Percentiles rank a stretch among this genome's conserved stretches.
Evolutionary conservation across 2,329 filamentous ascomycete genomes (phyloP).

Genomic region (Penicillium frequentans): DNA sequence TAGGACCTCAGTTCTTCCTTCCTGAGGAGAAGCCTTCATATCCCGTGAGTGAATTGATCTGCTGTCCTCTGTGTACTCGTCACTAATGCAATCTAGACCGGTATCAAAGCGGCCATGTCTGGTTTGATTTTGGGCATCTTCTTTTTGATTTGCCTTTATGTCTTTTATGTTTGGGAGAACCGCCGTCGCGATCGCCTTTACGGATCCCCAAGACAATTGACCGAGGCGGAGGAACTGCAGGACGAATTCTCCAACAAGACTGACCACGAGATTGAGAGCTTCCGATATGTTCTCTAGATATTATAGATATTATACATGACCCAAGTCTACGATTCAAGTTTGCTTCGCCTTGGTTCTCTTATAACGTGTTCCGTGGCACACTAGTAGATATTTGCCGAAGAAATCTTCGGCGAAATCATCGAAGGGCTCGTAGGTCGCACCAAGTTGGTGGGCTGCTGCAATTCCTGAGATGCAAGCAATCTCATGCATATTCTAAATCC

Average conservation of each 20-base stretch:
- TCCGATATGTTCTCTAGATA: conserved; percentile 33
- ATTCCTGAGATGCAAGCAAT: conserved; percentile 70
- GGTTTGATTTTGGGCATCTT: conserved; percentile 30
- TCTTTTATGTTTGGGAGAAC: conserved; percentile 34
- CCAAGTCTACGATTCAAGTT: neutral
- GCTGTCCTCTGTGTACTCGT: neutral
- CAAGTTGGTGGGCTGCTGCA: conserved; percentile 67
- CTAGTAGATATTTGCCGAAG: conserved; percentile 34
- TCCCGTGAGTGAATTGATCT: conserved; percentile 19
- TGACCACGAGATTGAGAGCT: conserved; percentile 35
- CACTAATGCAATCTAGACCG: conserved; percentile 24
- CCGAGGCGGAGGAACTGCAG: conserved; percentile 26
- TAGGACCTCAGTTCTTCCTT: conserved; percentile 36
- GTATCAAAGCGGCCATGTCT: conserved; percentile 33
- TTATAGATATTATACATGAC: neutral
- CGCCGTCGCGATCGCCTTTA: conserved; percentile 28
- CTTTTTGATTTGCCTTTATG: conserved; percentile 30
- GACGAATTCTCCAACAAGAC: conserved; percentile 37
- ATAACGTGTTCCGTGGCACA: conserved; percentile 32
- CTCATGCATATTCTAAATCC: conserved; percentile 56
- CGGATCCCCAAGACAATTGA: conserved; percentile 25
- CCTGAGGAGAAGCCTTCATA: conserved; percentile 33
- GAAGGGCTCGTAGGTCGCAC: conserved; percentile 57
- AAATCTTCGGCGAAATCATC: conserved; percentile 35
- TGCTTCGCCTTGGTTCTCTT: conserved; percentile 17